Evolutionary conservation across 306 rosid species (phyloP), one percentile per base, ranked within the genome.

Genomic region (Sechiopsis laciniata): DNA sequence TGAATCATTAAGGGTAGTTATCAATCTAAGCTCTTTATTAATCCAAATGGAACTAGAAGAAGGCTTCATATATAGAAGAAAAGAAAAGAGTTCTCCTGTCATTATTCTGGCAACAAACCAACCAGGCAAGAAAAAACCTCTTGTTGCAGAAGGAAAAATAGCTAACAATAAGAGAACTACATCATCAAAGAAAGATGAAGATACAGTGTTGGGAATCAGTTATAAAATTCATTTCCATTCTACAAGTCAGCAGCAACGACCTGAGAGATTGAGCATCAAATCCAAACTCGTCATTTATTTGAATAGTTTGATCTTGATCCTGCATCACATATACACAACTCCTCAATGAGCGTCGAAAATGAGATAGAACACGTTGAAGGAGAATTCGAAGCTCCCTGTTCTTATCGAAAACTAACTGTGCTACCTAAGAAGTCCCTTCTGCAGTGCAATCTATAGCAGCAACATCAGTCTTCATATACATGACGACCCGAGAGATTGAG

Each of bases 251-350:
- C 14, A 54, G 65, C n/a, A n/a, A n/a, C n/a, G 94, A 86, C 77
- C 96, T 89, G 51, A 80, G 81, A 35, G 85, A 73, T 77, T 78
- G 82, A 19, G 83, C 84, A 76, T 88, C 95, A 22, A 76, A 84
- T 74, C 89, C 87, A 52, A 83, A 61, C 59, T 88, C 96, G 75
- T 82, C 88, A 58, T 87, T 88, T 81, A 82, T 76, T 75, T 85
- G 19, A 17, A 73, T 24, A 57, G 77, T 45, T 52, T 87, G 88
- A 51, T 76, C 84, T 52, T 85, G 89, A 11, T 82, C 97, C 95
- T 92, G 95, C 78, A 76, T 75, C 75, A 62, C 26, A 74, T 40
- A n/a, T 55, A 71, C 51, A 72, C 5, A 54, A 40, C 67, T 58
- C 46, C 14, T 54, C 48, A 11, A 71, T 52, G 22, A 71, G 70